phyloP scores from a whole-genome alignment of 2,329 filamentous ascomycete species.

The Fusarium sp. region DNA sequence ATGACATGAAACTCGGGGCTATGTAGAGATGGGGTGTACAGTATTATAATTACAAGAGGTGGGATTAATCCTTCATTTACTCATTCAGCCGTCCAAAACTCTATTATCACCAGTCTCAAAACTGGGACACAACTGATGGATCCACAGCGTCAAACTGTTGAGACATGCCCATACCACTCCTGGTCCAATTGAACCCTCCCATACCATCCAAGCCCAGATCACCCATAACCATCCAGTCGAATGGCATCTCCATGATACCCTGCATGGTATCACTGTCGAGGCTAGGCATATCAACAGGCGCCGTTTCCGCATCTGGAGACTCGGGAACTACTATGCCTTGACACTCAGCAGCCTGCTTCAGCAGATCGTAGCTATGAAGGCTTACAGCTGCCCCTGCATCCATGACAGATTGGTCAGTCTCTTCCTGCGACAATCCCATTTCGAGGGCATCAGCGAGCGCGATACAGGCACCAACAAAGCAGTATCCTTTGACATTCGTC shows the following conservation, averaged over 20 bases:
- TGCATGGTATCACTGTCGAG: slow-evolving; percentile 39
- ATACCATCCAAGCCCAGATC: slow-evolving; percentile 45
- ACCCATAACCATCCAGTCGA: slow-evolving; percentile 46
- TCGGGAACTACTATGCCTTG: slow-evolving; percentile 35
- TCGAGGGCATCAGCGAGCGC: slow-evolving; percentile 55
- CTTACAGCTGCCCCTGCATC: slow-evolving; percentile 42
- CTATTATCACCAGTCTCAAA: slow-evolving; percentile 2
- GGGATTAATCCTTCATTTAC: slow-evolving; percentile 4
- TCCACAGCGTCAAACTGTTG: slow-evolving; percentile 37
- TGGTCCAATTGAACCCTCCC: slow-evolving; percentile 37
- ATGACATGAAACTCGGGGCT: too few relatives aligned
- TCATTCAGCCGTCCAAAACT: neutral
- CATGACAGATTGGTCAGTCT: slow-evolving; percentile 52
- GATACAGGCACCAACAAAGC: slow-evolving; percentile 52
- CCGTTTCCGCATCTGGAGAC: slow-evolving; percentile 21
- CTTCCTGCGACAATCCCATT: slow-evolving; percentile 46
- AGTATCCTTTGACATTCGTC: slow-evolving; percentile 59
- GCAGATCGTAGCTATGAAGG: slow-evolving; percentile 49
- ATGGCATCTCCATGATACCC: slow-evolving; percentile 44
- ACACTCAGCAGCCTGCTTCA: slow-evolving; percentile 53
- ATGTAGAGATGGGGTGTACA: neutral
- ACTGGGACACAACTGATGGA: slow-evolving; percentile 36
- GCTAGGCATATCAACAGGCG: slow-evolving; percentile 5
- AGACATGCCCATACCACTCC: slow-evolving; percentile 17
- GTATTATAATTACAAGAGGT: slow-evolving; percentile 1